Evolutionary conservation across 1,284 basidiomycete genomes (phyloP).

Genomic region (Malassezia psittaci): DNA sequence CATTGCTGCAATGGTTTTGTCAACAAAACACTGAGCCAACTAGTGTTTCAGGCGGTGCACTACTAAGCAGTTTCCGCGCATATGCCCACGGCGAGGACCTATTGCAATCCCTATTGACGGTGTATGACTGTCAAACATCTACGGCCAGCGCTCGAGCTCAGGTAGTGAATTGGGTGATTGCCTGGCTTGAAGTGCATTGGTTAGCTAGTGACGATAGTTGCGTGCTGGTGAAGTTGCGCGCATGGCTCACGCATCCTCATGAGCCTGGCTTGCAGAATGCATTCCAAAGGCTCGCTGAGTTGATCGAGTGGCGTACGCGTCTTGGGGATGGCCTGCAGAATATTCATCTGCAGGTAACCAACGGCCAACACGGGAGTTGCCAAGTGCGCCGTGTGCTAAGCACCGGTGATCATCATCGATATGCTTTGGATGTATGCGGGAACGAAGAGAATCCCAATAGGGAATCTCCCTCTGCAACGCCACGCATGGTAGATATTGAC

Average conservation of each 20-base stretch:
- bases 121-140: slow-evolving; percentile 61
- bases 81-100: slow-evolving; percentile 72
- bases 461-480: neutral
- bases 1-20: slow-evolving; percentile 90
- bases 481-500: slow-evolving; percentile 22
- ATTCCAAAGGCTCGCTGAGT: neutral
- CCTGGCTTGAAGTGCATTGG: slow-evolving; percentile 89
- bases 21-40: slow-evolving; percentile 76
- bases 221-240: slow-evolving; percentile 55
- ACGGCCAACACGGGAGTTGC: slow-evolving; percentile 41
- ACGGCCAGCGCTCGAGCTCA: slow-evolving; percentile 60
- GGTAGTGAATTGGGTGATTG: slow-evolving; percentile 81
- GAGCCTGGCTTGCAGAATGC: slow-evolving; percentile 51
- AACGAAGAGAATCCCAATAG: neutral
- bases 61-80: slow-evolving; percentile 91
- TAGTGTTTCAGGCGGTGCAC: slow-evolving; percentile 63
- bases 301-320: slow-evolving; percentile 20
- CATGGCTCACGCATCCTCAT: slow-evolving; percentile 54
- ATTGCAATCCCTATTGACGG: slow-evolving; percentile 63
- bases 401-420: slow-evolving; percentile 46
- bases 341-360: slow-evolving; percentile 3
- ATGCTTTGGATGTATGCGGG: slow-evolving; percentile 25
- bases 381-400: slow-evolving; percentile 44
- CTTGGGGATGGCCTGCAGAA: slow-evolving; percentile 22
- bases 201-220: slow-evolving; percentile 52